Conservation (phyloP, 1,139 yeast species). For the Scheffersomyces quercinus region DNA sequence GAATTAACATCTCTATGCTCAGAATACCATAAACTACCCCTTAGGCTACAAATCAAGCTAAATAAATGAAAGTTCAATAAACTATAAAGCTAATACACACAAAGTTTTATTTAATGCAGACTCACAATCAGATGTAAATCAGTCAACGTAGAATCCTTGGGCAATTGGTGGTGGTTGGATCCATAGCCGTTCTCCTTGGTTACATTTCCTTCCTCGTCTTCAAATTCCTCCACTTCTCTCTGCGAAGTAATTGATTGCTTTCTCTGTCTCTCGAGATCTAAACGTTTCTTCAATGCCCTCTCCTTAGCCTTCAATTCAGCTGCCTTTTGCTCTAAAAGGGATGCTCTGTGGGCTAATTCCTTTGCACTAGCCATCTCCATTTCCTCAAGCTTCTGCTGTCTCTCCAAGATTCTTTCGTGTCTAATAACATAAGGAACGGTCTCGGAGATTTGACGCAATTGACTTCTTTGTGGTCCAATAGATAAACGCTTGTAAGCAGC, state of each 20-base stretch:
- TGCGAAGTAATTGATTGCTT: slow-evolving; percentile 5
- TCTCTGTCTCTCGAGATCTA: slow-evolving; percentile 26
- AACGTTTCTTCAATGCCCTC: slow-evolving; percentile 45
- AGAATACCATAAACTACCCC: no score
- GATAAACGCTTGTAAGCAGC: slow-evolving; percentile 58
- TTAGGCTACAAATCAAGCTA: no score
- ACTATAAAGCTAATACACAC: no score
- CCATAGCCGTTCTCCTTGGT: not conserved
- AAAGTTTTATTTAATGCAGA: not conserved
- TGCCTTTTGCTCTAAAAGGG: slow-evolving; percentile 74
- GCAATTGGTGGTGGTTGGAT: slow-evolving; percentile 1
- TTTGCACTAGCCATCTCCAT: slow-evolving; percentile 75
- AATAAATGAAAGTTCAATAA: no score
- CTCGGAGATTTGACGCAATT: slow-evolving; percentile 73
- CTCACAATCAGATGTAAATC: slow-evolving; percentile 50
- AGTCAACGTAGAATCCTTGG: slow-evolving; percentile 54
- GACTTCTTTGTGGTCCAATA: slow-evolving; percentile 62
- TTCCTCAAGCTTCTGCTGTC: slow-evolving; percentile 77
- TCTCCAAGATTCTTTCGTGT: slow-evolving; percentile 71
- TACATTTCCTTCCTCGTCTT: slow-evolving; percentile 3
- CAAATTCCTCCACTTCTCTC: not conserved
- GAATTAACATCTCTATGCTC: no score
- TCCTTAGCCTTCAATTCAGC: slow-evolving; percentile 71
- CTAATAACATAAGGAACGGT: slow-evolving; percentile 79
- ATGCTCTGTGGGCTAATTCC: slow-evolving; percentile 70